Evolutionary conservation across 1,139 yeast species (phyloP), one percentile per base, ranked within the genome.

Genomic region (Yamadazyma triangularis): DNA sequence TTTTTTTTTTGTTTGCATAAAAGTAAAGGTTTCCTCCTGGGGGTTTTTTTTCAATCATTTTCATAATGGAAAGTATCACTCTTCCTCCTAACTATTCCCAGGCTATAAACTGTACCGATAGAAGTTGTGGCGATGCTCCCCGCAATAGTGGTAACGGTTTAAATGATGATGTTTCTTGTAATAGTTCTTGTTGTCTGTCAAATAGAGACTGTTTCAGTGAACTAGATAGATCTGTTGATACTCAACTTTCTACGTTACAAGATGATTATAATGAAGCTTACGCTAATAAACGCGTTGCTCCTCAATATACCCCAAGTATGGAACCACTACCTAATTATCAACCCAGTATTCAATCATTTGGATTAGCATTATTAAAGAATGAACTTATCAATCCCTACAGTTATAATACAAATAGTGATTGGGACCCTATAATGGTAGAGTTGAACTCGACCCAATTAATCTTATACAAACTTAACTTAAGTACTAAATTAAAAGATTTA

Each of bases 381-480:
- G 73, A 67, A 44, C 61, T 64, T 33, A 32, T 42, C 9, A 60
- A 69, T 2, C 73, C 73, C 1, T 67, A 53, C 36, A 63, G 58
- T 36, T 38, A 45, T 34, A 58, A 57, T 41, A 43, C 37, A 16
- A 47, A 45, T 15, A 34, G 63, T 18, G 34, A 45, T 7, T 77
- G 82, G 81, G 53, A 54, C 31, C 68, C 72, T 0, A 75, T 71
- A 25, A 48, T 71, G 27, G 51, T 74, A n/a, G 79, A 71, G 38
- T 52, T 78, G 32, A 74, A 77, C 50, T 73, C 77, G 38, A 78
- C 82, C 13, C 79, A 74, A 46, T 57, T 78, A 30, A 65, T 65
- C 30, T 36, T 78, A 13, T 66, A 69, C 40, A 51, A 51, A 15
- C 35, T 67, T 13, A 47, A 49, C n/a, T 47, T 50, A 9, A 56